Evolutionary conservation across 352 stramenopile species (phyloP), one percentile per base, ranked within the genome.

Genomic region (Globisporangium barbulae): DNA sequence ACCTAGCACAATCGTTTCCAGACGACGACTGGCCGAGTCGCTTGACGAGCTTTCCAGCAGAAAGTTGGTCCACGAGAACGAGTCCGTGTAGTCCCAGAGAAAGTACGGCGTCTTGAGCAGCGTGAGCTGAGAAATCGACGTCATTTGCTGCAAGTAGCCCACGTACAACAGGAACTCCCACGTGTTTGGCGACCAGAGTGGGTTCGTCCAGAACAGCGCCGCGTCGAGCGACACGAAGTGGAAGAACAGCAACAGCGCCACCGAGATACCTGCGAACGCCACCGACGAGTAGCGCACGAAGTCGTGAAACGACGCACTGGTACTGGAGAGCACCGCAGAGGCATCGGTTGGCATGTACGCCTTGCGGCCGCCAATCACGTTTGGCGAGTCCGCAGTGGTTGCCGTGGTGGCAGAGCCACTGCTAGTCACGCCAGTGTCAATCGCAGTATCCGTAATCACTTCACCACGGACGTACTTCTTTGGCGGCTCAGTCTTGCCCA

Each of bases 81-180:
- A 74, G 54, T 91, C 84, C 22, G 80, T 87, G 64, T 81, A 91
- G 35, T 88, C 76, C 75, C 76, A 88, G 2, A 89, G 61, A 61
- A 83, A 85, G 50, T 88, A 88, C 10, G 84, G 82, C 17, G 75
- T 81, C 50, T 83, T 81, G 19, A 77, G 53, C 21, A 89, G 62
- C 17, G 74, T 85, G 25, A 88, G 68, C 31, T 88, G 70, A 25
- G 83, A 92, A 1, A 87, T 57, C 8, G 79, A 75, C 37, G 72
- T 66, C 71, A 93, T 85, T 22, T 89, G 80, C 70, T 93, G 84
- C 57, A 93, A 59, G 61, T 87, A 89, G 12, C 63, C 71, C 21
- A 83, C 65, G 69, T 89, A 90, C 17, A 85, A 70, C 39, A 87
- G 64, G 53, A 88, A 85, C 62, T 93, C 84, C 84, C 84, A 93